phyloP scores from a whole-genome alignment of 352 stramenopile genomes.

The Elongisporangium undulatum region DNA sequence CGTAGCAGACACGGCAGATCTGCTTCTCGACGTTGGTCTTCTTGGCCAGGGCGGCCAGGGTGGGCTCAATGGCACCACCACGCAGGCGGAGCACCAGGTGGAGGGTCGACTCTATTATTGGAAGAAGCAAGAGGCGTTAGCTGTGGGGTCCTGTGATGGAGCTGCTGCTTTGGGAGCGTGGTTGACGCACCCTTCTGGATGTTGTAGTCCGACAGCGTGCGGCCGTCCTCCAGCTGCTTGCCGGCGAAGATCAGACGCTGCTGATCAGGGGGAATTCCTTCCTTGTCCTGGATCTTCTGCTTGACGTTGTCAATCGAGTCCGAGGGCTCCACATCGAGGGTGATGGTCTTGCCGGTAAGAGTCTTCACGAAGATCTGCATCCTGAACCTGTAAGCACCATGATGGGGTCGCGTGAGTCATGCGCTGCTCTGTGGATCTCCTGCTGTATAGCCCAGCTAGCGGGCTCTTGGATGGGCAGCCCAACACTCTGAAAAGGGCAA shows the following conservation, averaged over 20 bases:
- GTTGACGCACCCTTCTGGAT: too few species aligned
- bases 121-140: too few species aligned
- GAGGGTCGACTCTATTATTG: slow-evolving; percentile 92
- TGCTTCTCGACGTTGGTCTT: slow-evolving; percentile 99
- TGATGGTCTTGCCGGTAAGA: slow-evolving; percentile 96
- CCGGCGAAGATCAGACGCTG: slow-evolving; percentile 96
- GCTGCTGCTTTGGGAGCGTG: too few species aligned
- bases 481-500: not conserved
- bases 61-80: slow-evolving; percentile 92
- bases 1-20: slow-evolving; percentile 99
- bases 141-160: too few species aligned
- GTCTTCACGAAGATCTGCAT: slow-evolving; percentile 99
- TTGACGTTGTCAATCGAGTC: slow-evolving; percentile 98
- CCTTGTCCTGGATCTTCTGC: slow-evolving; percentile 92
- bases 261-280: slow-evolving; percentile 93
- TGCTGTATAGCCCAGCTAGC: not conserved
- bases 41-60: slow-evolving; percentile 97
- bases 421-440: not conserved
- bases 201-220: slow-evolving; percentile 94
- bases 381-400: slow-evolving; percentile 14
- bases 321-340: slow-evolving; percentile 95
- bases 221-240: slow-evolving; percentile 94
- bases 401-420: not conserved
- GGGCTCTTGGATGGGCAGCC: not conserved
- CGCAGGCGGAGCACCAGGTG: slow-evolving; percentile 89